Conservation (phyloP, 176 grass and related monocot species). For the Stipa capillata region DNA sequence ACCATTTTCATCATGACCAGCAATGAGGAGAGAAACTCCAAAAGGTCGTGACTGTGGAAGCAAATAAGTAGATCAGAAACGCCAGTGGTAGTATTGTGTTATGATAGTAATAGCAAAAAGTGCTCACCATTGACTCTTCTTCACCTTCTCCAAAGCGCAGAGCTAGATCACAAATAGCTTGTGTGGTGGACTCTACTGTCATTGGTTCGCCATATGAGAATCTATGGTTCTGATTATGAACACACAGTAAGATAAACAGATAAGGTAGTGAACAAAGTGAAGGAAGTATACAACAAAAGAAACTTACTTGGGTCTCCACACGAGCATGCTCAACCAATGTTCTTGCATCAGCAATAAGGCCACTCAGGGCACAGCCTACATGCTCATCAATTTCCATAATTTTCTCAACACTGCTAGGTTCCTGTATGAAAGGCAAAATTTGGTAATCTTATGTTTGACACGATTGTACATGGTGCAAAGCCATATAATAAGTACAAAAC, state of each 20-base stretch:
- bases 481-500: not conserved
- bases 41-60: slow-evolving; percentile 68
- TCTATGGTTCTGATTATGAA: slow-evolving; percentile 59
- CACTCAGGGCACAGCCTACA: slow-evolving; percentile 71
- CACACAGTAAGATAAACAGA: not conserved
- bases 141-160: slow-evolving; percentile 90
- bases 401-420: slow-evolving; percentile 89
- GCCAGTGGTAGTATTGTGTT: not conserved
- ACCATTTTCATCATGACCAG: slow-evolving; percentile 82
- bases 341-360: slow-evolving; percentile 67
- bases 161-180: slow-evolving; percentile 76
- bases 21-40: no score
- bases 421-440: slow-evolving; percentile 11
- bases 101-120: not conserved
- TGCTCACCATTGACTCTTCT: slow-evolving; percentile 64
- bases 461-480: not conserved
- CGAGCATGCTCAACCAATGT: slow-evolving; percentile 70
- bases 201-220: slow-evolving; percentile 84
- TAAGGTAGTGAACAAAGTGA: not conserved
- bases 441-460: not conserved
- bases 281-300: not conserved
- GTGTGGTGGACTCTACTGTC: slow-evolving; percentile 70
- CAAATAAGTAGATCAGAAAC: not conserved
- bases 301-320: slow-evolving; percentile 69
- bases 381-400: no score